These are phyloP conservation scores for Termitomyces sp. DNA, from an alignment of 768 basidiomycete species.

Conservation along the genomic window DNA sequence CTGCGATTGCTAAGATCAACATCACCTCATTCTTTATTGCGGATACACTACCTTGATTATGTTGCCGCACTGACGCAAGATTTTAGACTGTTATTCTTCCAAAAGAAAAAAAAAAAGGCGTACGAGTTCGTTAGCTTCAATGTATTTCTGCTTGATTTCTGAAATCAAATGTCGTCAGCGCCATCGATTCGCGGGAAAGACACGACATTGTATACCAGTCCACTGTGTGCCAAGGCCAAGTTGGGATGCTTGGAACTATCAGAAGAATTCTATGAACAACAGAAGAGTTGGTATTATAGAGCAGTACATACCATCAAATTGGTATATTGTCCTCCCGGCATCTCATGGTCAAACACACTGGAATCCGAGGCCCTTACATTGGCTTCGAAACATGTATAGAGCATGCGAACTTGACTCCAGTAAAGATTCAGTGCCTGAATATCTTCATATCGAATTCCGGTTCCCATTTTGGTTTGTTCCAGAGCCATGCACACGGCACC, in stretches of 20 bases:
- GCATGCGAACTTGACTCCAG: slow-evolving; percentile 95
- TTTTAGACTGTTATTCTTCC: slow-evolving; percentile 11
- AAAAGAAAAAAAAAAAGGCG: slow-evolving; percentile 25
- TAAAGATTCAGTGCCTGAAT: slow-evolving; percentile 97
- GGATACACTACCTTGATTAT: slow-evolving; percentile 73
- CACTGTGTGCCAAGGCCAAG: slow-evolving; percentile 97
- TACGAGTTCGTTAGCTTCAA: slow-evolving; percentile 94
- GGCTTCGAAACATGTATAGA: slow-evolving; percentile 97
- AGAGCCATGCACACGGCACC: slow-evolving; percentile 93
- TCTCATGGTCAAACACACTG: slow-evolving; percentile 98
- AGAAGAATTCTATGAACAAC: slow-evolving; percentile 18
- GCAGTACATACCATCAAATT: slow-evolving; percentile 72
- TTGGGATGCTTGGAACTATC: slow-evolving; percentile 96
- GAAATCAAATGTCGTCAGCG: slow-evolving; percentile 15
- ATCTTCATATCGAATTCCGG: slow-evolving; percentile 95
- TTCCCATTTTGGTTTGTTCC: slow-evolving; percentile 91
- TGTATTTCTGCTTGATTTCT: slow-evolving; percentile 99
- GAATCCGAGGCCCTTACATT: slow-evolving; percentile 97
- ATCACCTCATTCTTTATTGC: not conserved
- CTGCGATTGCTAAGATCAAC: slow-evolving; percentile 27
- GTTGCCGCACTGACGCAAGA: slow-evolving; percentile 74
- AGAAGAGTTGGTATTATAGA: slow-evolving; percentile 14
- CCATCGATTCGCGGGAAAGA: slow-evolving; percentile 10
- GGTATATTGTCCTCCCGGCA: slow-evolving; percentile 97
- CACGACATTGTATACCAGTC: slow-evolving; percentile 53